These are phyloP conservation scores for Glarea lozoyensis DNA, from an alignment of 495 filamentous ascomycete genomes.

Conservation along the genomic window DNA sequence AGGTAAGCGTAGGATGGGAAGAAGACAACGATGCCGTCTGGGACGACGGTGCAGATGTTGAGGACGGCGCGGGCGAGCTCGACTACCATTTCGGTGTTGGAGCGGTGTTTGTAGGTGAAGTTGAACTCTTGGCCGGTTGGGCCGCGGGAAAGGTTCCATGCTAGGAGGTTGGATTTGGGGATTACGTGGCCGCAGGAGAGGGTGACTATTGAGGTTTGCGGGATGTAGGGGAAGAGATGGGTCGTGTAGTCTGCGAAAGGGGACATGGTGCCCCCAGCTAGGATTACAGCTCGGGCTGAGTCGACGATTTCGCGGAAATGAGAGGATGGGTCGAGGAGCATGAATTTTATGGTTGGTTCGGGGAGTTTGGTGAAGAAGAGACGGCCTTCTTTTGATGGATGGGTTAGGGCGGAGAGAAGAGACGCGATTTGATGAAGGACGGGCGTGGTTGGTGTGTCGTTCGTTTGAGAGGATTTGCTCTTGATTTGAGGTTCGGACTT, in stretches of 20 bases:
- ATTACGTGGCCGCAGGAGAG: slow-evolving; percentile 95
- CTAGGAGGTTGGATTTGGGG: slow-evolving; percentile 69
- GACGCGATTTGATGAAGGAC: slow-evolving; percentile 75
- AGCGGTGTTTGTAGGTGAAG: slow-evolving; percentile 76
- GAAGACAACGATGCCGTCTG: slow-evolving; percentile 91
- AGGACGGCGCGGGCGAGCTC: slow-evolving; percentile 67
- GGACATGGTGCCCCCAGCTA: slow-evolving; percentile 96
- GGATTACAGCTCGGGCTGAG: slow-evolving; percentile 76
- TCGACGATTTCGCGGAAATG: slow-evolving; percentile 85
- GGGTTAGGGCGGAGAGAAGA: slow-evolving; percentile 77
- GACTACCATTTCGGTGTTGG: slow-evolving; percentile 56
- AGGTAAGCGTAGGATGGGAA: slow-evolving; percentile 93
- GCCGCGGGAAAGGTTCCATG: slow-evolving; percentile 51
- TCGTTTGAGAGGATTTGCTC: neutral
- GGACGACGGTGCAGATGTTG: slow-evolving; percentile 62
- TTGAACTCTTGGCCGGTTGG: slow-evolving; percentile 58
- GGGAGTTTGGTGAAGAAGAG: slow-evolving; percentile 65
- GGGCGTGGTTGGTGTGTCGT: slow-evolving; percentile 38
- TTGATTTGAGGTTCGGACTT: neutral
- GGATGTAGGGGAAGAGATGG: slow-evolving; percentile 74
- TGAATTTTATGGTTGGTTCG: slow-evolving; percentile 55
- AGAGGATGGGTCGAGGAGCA: slow-evolving; percentile 87
- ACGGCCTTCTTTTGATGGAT: slow-evolving; percentile 77
- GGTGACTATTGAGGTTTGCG: slow-evolving; percentile 55
- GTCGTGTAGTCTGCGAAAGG: slow-evolving; percentile 84